A percentile compares a stretch with the other conserved stretches of the same genome.
These are phyloP conservation scores for Salix exigua DNA, from an alignment of 345 rosid genomes.

Conservation along the genomic window DNA sequence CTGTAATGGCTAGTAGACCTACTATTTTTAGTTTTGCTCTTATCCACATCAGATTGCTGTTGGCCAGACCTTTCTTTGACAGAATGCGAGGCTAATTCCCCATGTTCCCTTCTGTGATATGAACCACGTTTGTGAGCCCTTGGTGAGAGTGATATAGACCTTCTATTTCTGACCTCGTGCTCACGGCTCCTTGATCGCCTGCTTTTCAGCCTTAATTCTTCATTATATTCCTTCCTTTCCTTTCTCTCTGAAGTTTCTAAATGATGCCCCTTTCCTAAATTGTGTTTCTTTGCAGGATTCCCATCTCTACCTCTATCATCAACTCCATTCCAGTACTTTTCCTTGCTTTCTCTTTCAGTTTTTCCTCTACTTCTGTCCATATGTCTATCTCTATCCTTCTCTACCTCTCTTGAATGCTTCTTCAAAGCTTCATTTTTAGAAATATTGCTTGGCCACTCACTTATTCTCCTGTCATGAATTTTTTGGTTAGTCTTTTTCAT, in stretches of 20 bases:
- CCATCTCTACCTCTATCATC: slow-evolving; percentile 40
- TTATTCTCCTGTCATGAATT: slow-evolving; percentile 32
- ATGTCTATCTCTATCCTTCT: slow-evolving; percentile 30
- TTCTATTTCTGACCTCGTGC: slow-evolving; percentile 44
- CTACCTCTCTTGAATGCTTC: slow-evolving; percentile 46
- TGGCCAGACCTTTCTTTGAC: slow-evolving; percentile 47
- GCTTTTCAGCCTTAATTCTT: slow-evolving; percentile 49
- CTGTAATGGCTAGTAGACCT: slow-evolving; percentile 49
- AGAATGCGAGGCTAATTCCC: slow-evolving; percentile 33
- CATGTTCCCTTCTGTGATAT: slow-evolving; percentile 43
- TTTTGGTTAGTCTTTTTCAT: slow-evolving; percentile 32
- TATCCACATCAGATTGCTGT: slow-evolving; percentile 42
- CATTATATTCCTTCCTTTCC: slow-evolving; percentile 51
- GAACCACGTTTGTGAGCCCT: slow-evolving; percentile 42
- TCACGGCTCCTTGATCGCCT: slow-evolving; percentile 71
- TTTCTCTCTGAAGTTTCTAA: slow-evolving; percentile 44
- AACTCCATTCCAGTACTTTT: slow-evolving; percentile 45
- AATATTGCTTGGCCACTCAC: slow-evolving; percentile 23
- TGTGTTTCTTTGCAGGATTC: slow-evolving; percentile 40
- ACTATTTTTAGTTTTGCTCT: slow-evolving; percentile 36
- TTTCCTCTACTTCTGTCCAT: slow-evolving; percentile 34
- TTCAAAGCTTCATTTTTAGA: slow-evolving; percentile 36
- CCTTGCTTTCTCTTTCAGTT: slow-evolving; percentile 45
- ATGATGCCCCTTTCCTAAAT: slow-evolving; percentile 39
- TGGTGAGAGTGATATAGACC: slow-evolving; percentile 54